phyloP scores from a whole-genome alignment of 768 basidiomycete genomes.

The Russula sp. region DNA sequence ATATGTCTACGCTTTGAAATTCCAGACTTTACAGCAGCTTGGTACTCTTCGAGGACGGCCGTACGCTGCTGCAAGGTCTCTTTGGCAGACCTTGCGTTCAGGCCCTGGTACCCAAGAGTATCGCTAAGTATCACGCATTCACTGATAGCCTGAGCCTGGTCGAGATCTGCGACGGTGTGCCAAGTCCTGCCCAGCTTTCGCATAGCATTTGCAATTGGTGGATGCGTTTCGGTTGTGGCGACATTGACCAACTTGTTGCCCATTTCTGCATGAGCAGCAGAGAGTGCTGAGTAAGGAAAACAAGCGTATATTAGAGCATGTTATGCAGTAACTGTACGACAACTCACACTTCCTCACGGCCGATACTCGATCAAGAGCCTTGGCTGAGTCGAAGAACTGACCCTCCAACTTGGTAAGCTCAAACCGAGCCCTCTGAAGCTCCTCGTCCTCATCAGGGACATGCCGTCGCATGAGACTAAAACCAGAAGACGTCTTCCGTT shows the following conservation, averaged over 20 bases:
- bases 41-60: constrained; percentile 89
- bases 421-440: constrained; percentile 83
- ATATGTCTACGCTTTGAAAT: constrained; percentile 92
- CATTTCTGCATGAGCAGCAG: constrained; percentile 78
- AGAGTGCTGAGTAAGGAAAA: constrained; percentile 54
- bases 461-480: constrained; percentile 75
- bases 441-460: constrained; percentile 93
- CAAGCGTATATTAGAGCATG: constrained; percentile 7
- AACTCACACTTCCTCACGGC: constrained; percentile 71
- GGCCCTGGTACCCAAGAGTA: constrained; percentile 90
- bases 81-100: constrained; percentile 96
- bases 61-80: constrained; percentile 90
- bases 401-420: constrained; percentile 90
- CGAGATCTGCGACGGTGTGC: constrained; percentile 85
- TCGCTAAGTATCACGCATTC: constrained; percentile 97
- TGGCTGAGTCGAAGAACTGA: constrained; percentile 89
- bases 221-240: constrained; percentile 85
- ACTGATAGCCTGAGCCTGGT: constrained; percentile 87
- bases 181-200: constrained; percentile 83
- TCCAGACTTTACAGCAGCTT: constrained; percentile 86
- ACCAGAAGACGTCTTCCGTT: constrained; percentile 67
- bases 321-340: background rate
- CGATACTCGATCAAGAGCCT: constrained; percentile 84
- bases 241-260: constrained; percentile 90
- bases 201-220: constrained; percentile 77